Base-by-base conservation (phyloP, 2,329 filamentous ascomycete species). In the Paraconiothyrium brasiliense region DNA sequence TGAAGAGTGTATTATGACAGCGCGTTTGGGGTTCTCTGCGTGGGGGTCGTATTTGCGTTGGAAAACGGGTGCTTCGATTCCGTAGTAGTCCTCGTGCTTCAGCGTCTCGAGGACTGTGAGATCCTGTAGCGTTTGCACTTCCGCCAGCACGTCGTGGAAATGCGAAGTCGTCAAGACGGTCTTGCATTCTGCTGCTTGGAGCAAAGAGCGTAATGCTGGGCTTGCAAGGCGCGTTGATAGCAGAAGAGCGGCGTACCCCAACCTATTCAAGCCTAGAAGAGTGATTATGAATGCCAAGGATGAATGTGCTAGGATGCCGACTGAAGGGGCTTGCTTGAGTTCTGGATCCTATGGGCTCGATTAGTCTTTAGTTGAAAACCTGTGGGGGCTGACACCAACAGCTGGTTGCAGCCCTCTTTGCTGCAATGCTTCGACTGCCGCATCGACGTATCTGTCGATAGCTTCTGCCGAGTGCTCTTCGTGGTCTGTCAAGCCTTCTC, bases 221-320 rank as follows among this genome's bases (percentile, higher is more conserved):
- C 80, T 78, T 1, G 85, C 80, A 2, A 88, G 79, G 7, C 86
- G 76, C 2, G 84, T 86, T 0, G 85, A 87, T 1, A 88, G 77
- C 37, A 87, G 81, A 1, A 88, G 74, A 2, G 82, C 79, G 0
- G 85, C 83, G 74, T 86, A 85, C 9, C 87, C 86, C 13, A 89
- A 75, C 62, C 85, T 83, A 32, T 81, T 82, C 51, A 89, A 68
- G 0, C 84, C 86, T 48, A 88, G 79, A 46, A 85, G 76, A 4
- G 84, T 83, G 39, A 87, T 76, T 41, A 87, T 78, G 61, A 86
- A 86, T 57, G 86, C 83, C 10, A 89, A 76, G 63, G 84, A 83
- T 0, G 85, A 87, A 0, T 81, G 79, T 0, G 84, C 85, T 2
- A 88, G 74, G 11, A 88, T 68, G 0, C 81, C 84, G 27, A 87